Conservation (phyloP, 345 rosid genomes). For the Populus simonii region DNA sequence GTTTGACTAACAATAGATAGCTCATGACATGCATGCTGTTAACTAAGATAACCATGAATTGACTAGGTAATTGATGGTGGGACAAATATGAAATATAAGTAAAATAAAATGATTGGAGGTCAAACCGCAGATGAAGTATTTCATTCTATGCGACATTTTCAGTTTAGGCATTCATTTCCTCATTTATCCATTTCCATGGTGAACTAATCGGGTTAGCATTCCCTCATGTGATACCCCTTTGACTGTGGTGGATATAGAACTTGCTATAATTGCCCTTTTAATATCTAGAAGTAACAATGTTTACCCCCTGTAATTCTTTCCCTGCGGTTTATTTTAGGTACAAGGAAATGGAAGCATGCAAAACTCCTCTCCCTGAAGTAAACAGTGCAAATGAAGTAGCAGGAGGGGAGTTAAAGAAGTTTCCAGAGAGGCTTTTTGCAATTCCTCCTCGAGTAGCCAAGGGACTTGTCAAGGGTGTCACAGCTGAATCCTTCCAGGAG, state of each 20-base stretch:
- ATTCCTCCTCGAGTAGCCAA: conserved; percentile 70
- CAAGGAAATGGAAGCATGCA: conserved; percentile 66
- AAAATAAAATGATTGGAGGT: background rate
- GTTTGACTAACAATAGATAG: background rate
- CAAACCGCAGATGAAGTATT: background rate
- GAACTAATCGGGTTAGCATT: background rate
- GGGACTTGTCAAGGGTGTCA: conserved; percentile 56
- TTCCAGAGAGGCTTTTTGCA: conserved; percentile 81
- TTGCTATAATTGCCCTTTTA: background rate
- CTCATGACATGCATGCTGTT: background rate
- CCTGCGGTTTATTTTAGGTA: conserved; percentile 45
- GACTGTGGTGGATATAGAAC: background rate
- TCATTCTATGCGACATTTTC: background rate
- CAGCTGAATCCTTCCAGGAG: conserved; percentile 56
- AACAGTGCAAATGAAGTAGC: conserved; percentile 64
- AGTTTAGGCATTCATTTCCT: background rate
- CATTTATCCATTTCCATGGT: background rate
- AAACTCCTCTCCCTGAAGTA: conserved; percentile 73
- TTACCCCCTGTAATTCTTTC: conserved; percentile 6
- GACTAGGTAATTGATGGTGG: background rate
- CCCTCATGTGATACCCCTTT: background rate
- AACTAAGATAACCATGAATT: background rate
- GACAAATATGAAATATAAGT: background rate
- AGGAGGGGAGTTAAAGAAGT: conserved; percentile 78
- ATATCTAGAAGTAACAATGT: background rate